phyloP scores from a whole-genome alignment of 148 eudicot genomes.

The Heliamphora exappendiculata region DNA sequence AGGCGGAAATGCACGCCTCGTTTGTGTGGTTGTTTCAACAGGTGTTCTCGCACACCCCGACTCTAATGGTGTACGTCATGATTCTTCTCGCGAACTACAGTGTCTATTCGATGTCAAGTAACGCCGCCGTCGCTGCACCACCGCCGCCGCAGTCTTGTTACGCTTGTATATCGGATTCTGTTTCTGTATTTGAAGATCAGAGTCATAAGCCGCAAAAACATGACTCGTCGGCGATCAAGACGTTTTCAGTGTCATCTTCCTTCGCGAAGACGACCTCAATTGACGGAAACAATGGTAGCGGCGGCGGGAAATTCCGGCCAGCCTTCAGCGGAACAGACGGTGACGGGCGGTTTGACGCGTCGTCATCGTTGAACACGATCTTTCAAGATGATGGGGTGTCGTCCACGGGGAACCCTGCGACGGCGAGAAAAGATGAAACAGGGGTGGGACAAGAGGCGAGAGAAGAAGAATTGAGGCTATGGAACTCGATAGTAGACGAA shows the following conservation, averaged over 20 bases:
- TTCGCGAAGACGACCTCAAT: slow-evolving; percentile 39
- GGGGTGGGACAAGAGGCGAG: slow-evolving; percentile 25
- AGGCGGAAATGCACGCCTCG: slow-evolving; percentile 68
- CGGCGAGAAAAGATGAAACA: slow-evolving; percentile 28
- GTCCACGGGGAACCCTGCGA: slow-evolving; percentile 2
- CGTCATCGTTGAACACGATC: slow-evolving; percentile 20
- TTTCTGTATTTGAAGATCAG: slow-evolving; percentile 16
- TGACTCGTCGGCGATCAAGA: slow-evolving; percentile 29
- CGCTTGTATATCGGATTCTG: slow-evolving; percentile 13
- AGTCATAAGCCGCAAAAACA: slow-evolving; percentile 16
- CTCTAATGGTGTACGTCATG: slow-evolving; percentile 80
- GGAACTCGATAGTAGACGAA: slow-evolving; percentile 61
- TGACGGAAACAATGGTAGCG: slow-evolving; percentile 63
- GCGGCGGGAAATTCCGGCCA: slow-evolving; percentile 46
- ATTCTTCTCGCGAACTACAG: slow-evolving; percentile 77
- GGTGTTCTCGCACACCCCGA: slow-evolving; percentile 77
- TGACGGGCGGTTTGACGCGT: slow-evolving; percentile 40
- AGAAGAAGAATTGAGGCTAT: slow-evolving; percentile 35
- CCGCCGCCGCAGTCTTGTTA: slow-evolving; percentile 6
- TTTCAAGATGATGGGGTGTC: slow-evolving; percentile 37
- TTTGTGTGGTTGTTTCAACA: slow-evolving; percentile 91
- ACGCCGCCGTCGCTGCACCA: slow-evolving; percentile 35
- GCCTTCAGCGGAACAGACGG: slow-evolving; percentile 62
- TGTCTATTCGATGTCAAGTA: slow-evolving; percentile 56
- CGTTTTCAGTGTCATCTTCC: slow-evolving; percentile 24